These are phyloP conservation scores for Phytophthora pisi DNA, from an alignment of 352 stramenopile species.

Conservation along the genomic window DNA sequence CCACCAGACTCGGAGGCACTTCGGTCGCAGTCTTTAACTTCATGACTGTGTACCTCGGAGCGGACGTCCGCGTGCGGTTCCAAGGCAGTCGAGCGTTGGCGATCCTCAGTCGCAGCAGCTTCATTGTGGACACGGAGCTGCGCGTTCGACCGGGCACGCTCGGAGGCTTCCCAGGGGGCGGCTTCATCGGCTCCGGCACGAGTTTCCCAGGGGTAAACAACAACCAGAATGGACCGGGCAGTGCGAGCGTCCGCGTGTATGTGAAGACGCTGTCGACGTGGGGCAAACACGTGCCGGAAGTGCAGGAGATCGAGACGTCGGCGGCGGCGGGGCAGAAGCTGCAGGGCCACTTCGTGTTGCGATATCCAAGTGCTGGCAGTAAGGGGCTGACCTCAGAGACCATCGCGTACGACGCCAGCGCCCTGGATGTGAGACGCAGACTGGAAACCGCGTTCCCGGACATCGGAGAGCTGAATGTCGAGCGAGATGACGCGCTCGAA, in stretches of 20 bases:
- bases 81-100: slow-evolving; percentile 87
- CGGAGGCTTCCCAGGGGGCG: slow-evolving; percentile 93
- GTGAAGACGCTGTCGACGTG: slow-evolving; percentile 92
- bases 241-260: slow-evolving; percentile 89
- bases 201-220: slow-evolving; percentile 52
- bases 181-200: slow-evolving; percentile 67
- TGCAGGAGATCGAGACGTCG: slow-evolving; percentile 91
- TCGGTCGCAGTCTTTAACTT: slow-evolving; percentile 96
- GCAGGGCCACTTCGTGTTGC: slow-evolving; percentile 76
- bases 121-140: slow-evolving; percentile 92
- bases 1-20: slow-evolving; percentile 69
- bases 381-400: slow-evolving; percentile 29
- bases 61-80: slow-evolving; percentile 83
- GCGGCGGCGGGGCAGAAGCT: slow-evolving; percentile 86
- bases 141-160: slow-evolving; percentile 85
- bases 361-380: slow-evolving; percentile 30
- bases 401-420: slow-evolving; percentile 80
- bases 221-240: slow-evolving; percentile 95
- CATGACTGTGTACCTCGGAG: slow-evolving; percentile 91
- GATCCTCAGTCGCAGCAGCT: slow-evolving; percentile 91
- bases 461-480: slow-evolving; percentile 53
- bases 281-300: slow-evolving; percentile 85
- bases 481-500: slow-evolving; percentile 54
- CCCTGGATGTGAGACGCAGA: slow-evolving; percentile 58
- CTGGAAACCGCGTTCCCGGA: slow-evolving; percentile 63